These are phyloP conservation scores for Tripterygium wilfordii DNA, from an alignment of 177 flowering plant genomes.

Conservation along the genomic window DNA sequence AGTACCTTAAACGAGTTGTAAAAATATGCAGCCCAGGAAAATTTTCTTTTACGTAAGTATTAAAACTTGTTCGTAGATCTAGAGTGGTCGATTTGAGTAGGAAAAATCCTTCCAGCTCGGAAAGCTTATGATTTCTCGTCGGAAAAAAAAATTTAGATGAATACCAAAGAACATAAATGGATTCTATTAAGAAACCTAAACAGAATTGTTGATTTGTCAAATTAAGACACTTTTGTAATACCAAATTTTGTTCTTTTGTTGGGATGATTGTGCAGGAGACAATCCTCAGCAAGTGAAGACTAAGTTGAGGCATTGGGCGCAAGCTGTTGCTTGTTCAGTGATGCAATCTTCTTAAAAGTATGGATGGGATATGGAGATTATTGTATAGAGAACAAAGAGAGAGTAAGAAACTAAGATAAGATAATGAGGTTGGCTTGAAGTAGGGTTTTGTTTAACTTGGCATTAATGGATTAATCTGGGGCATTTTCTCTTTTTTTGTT, in stretches of 20 bases:
- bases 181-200: too few relatives aligned
- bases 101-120: too few relatives aligned
- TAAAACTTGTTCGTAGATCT: neutral
- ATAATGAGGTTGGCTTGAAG: too few relatives aligned
- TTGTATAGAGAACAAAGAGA: slow-evolving; percentile 2
- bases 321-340: slow-evolving; percentile 52
- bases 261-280: slow-evolving; percentile 29
- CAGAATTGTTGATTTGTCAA: too few relatives aligned
- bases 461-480: too few relatives aligned
- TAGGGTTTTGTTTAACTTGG: too few relatives aligned
- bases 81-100: neutral
- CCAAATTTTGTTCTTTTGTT: neutral
- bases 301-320: slow-evolving; percentile 54
- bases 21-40: slow-evolving; percentile 36
- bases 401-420: neutral
- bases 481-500: too few relatives aligned
- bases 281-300: slow-evolving; percentile 50
- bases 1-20: too few relatives aligned
- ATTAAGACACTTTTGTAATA: neutral
- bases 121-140: too few relatives aligned
- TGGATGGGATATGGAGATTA: neutral
- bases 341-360: slow-evolving; percentile 29
- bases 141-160: too few relatives aligned
- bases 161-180: too few relatives aligned
- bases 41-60: too few relatives aligned